Base-by-base conservation (phyloP, 192 early-diverging fungal species). In the Gaertneriomyces semiglobifer region DNA sequence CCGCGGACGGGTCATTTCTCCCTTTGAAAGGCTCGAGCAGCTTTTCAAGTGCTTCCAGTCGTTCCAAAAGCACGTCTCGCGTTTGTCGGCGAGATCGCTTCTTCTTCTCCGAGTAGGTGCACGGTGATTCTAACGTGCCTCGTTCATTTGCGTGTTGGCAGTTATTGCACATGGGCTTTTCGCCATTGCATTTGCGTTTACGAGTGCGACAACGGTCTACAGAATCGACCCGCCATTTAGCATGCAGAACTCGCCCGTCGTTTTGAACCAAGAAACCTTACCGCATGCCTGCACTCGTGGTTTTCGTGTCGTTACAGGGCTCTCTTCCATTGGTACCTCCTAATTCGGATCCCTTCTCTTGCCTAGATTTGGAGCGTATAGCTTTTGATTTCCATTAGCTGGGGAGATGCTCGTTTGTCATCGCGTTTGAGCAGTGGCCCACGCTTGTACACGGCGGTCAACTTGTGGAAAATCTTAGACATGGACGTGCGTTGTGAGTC, bases 161-260 rank as follows among this genome's bases (percentile, higher is more conserved):
- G 59, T 79, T 79, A 45, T 43, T 66, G 60, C 77, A 79, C 16
- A 38, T 50, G 10, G 77, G 77, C 9, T 44, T 48, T 16, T 42
- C 48, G 19, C 75, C 77, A 50, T 79, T 66, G 61, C 77, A 79
- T 70, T 63, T 66, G 55, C 77, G 58, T 62, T 79, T 79, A 60
- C 74, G 77, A 16, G 46, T 38, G 14, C 70, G 62, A 44, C 66
- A 68, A n/a, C 66, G 57, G 66, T 68, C 66, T 68, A 39, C 48
- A 50, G 12, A 50, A n/a, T 12, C 48, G 48, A 50, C 2, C 12
- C 48, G 48, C 12, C 18, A 12, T 12, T 50, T 12, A 50, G 48
- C 12, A 50, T 1, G 48, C 18, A 50, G 48, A 12, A 12, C 0
- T n/a, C n/a, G 25, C 25, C 25, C 25, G 25, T 2, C 25, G 25